phyloP scores from a whole-genome alignment of 805 yeast genomes.

The Jamesozyma spencerorum region DNA sequence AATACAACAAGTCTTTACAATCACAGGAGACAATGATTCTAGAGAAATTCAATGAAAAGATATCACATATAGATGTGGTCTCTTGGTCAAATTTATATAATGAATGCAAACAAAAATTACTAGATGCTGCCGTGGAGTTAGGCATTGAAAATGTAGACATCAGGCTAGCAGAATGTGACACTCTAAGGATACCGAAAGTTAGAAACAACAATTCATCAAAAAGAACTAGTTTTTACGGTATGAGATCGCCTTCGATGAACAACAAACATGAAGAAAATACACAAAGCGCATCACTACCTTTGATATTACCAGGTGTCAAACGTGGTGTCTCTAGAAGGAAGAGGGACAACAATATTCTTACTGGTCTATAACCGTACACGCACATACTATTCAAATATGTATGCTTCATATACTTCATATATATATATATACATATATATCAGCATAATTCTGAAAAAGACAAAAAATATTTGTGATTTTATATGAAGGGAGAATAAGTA shows the following conservation, averaged over 20 bases:
- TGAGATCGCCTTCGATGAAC: neutral
- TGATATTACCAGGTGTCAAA: slow-evolving; percentile 13
- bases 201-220: neutral
- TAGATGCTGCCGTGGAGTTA: slow-evolving; percentile 4
- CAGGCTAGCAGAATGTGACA: no score
- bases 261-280: neutral
- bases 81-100: slow-evolving; percentile 14
- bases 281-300: neutral
- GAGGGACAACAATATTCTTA: neutral
- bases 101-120: slow-evolving; percentile 6
- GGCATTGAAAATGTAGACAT: slow-evolving; percentile 1
- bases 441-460: neutral
- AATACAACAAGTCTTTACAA: no score
- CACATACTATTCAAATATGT: neutral
- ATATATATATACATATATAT: neutral
- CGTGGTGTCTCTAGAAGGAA: slow-evolving; percentile 10
- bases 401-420: no score
- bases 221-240: slow-evolving; percentile 9
- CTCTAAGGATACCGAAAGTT: neutral
- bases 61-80: slow-evolving; percentile 5
- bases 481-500: neutral
- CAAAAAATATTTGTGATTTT: neutral
- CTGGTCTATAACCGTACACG: neutral
- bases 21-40: neutral
- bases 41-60: neutral